Evolutionary conservation across 208 protist genomes (phyloP), one percentile per base, ranked within the genome.

Genomic region (Wallacemonas sp.): DNA sequence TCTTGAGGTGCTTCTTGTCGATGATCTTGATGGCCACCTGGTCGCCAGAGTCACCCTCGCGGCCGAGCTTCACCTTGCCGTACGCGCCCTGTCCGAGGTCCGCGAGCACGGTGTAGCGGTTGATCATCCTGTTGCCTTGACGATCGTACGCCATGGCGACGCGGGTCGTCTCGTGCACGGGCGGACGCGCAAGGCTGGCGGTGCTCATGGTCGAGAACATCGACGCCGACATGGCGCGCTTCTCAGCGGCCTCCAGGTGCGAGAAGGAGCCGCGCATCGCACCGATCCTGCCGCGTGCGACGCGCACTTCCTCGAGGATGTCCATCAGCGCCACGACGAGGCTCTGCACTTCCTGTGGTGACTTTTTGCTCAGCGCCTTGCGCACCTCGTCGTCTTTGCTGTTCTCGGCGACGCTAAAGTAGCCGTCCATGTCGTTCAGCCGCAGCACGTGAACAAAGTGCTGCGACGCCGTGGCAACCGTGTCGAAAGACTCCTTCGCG

Each of bases 11-110:
- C 68, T 78, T 72, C 70, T 92, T 91, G 62, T 88, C 70, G 26
- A 94, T 86, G 14, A 94, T 90, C 58, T 94, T 94, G 63, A 94
- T 92, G n/a, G 88, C 88, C 4, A 87, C 81, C 58, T 76, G 74
- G 43, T 72, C 29, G 0, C 70, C 76, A 0, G 80, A 79, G n/a
- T 74, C 73, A 23, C 46, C 46, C 32, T 92, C 81, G 23, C 72
- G 57, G 21, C 72, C 88, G 19, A 94, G 80, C 49, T 89, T 87
- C 57, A 94, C 88, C 43, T 81, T 82, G 48, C 85, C 83, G 44
- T 76, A 92, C 34, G 80, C 69, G 0, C 88, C 88, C 26, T 74
- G 56, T 0, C 88, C 88, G 1, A 94, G 60, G 43, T 82, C 72
- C 0, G 85, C 81, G 17, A 87, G 60, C 8, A 94, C 54, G 14